Base-by-base conservation (phyloP, 2,329 filamentous ascomycete species). In the Colletotrichum lupini region DNA sequence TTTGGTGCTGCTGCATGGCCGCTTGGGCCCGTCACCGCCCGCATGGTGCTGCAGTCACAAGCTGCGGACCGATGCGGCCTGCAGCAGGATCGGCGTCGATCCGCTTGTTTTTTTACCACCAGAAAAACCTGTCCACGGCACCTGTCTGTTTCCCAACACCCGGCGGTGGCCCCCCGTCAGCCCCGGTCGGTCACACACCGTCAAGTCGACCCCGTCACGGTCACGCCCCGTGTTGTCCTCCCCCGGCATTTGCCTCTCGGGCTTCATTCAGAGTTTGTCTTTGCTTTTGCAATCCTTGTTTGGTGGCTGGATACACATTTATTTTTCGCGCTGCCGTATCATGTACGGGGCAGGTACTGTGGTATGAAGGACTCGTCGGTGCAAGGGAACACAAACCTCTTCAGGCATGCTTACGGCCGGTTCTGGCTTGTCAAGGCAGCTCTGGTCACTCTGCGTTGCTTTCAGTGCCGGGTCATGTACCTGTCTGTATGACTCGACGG, bases 41-140 rank as follows among this genome's bases (percentile, higher is more conserved):
- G 73, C 73, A 74, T 73, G 69, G 63, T 57, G 67, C 55, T 64
- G 72, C 67, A 66, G 60, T 72, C 74, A 74, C 64, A 72, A 67
- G 72, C 74, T 62, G 74, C 74, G 67, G 72, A 72, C 67, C 72
- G 72, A 72, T 74, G 74, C 74, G 72, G 72, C 63, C 74, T 75
- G 73, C 71, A 73, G 73, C 73, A 75, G 73, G 71, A 75, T 75
- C 73, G 71, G 64, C 61, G 71, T 73, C 73, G 71, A 74, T 75
- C 71, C 71, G 73, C 57, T 75, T 67, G 26, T 52, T 58, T 71
- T 69, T 70, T 65, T 28, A 49, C 42, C 42, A 59, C 69, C 49
- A 69, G 32, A 52, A 58, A 72, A 58, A 42, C 53, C 65, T 68
- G 69, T 69, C 37, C 65, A 63, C 69, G 69, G 65, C 64, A 72